A percentile compares a stretch with the other conserved stretches of the same genome.
These are phyloP conservation scores for Trichophyton simii DNA, from an alignment of 2,329 filamentous ascomycete genomes.

Conservation along the genomic window DNA sequence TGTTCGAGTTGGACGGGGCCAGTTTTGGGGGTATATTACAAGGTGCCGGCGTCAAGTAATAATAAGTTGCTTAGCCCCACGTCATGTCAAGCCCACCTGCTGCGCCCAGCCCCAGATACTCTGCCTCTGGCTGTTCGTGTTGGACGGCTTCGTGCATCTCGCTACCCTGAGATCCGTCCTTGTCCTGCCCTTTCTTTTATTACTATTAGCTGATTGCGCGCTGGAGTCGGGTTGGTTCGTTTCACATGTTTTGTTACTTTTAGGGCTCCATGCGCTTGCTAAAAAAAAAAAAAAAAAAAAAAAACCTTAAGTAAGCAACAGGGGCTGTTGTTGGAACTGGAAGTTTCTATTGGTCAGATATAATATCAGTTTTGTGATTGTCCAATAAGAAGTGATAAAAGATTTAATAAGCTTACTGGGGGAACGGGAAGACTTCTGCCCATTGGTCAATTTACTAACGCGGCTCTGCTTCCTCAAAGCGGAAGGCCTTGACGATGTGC, in stretches of 20 bases:
- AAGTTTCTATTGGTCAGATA: background rate
- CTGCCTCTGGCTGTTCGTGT: background rate
- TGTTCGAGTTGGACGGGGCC: background rate
- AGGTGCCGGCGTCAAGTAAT: background rate
- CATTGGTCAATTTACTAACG: background rate
- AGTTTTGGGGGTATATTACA: background rate
- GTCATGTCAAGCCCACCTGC: background rate
- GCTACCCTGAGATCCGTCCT: background rate
- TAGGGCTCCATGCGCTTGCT: background rate
- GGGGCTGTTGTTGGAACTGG: background rate
- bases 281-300: background rate
- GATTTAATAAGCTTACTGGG: background rate
- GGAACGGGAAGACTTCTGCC: too few relatives aligned
- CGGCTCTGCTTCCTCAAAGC: background rate
- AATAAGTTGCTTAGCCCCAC: background rate
- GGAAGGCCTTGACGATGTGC: background rate
- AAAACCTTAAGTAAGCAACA: constrained; percentile 2
- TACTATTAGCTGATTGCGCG: background rate
- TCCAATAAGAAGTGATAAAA: background rate
- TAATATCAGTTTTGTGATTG: background rate
- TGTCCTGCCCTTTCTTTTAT: too few relatives aligned
- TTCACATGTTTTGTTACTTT: background rate
- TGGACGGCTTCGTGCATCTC: background rate
- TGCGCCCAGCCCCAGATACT: background rate
- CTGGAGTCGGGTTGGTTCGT: background rate